Conservation (phyloP, 2,329 filamentous ascomycete genomes). For the Curvularia hawaiiensis region DNA sequence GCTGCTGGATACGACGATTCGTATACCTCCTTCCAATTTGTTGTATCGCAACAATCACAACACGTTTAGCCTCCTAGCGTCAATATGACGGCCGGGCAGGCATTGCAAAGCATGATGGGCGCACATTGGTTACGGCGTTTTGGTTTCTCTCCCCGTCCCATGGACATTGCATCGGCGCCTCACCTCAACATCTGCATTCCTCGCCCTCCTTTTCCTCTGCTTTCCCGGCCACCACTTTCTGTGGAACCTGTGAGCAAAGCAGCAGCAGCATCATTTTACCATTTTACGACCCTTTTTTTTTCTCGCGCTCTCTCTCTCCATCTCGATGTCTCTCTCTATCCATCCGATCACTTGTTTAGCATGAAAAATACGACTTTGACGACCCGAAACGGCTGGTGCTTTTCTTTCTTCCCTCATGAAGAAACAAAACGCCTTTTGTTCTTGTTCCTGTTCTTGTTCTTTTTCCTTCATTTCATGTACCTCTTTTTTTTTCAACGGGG, state of each 20-base stretch:
- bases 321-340: slow-evolving; percentile 3
- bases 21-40: neutral
- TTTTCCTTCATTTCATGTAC: neutral
- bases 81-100: neutral
- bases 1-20: slow-evolving; percentile 1
- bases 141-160: neutral
- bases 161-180: slow-evolving; percentile 2
- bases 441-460: neutral
- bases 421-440: neutral
- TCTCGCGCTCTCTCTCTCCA: neutral
- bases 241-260: neutral
- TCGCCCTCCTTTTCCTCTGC: neutral
- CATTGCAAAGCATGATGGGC: slow-evolving; percentile 1
- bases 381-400: neutral
- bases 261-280: neutral
- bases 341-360: neutral
- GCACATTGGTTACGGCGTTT: slow-evolving; percentile 4
- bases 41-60: neutral
- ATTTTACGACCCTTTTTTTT: neutral
- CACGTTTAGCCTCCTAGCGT: neutral
- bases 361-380: slow-evolving; percentile 4
- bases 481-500: neutral
- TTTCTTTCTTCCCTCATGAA: neutral
- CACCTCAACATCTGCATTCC: neutral
- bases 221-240: neutral